Conservation (phyloP, 768 basidiomycete species). For the Boletales sp. region DNA sequence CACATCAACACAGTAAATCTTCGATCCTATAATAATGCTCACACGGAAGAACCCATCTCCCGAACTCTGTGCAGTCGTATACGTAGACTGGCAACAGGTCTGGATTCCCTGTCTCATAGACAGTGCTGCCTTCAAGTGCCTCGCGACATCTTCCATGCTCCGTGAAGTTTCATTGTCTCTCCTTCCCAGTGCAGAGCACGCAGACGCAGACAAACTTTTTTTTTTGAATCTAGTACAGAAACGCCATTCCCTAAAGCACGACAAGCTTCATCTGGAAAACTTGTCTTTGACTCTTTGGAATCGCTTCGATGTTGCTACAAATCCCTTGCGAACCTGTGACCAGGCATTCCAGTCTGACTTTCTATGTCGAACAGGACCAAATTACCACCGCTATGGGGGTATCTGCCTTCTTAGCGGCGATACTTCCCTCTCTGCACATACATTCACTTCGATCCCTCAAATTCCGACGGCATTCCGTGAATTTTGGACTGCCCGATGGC, state of each 20-base stretch:
- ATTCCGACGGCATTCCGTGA: neutral
- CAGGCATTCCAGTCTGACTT: neutral
- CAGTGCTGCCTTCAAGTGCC: neutral
- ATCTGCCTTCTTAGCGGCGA: neutral
- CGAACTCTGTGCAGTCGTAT: too few relatives aligned
- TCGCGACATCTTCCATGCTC: neutral
- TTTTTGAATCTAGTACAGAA: neutral
- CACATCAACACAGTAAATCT: too few relatives aligned
- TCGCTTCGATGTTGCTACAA: neutral
- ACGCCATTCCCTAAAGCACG: neutral
- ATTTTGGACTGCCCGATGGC: neutral
- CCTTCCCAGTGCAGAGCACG: too few relatives aligned
- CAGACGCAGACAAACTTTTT: neutral
- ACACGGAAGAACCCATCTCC: too few relatives aligned
- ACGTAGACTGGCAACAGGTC: too few relatives aligned
- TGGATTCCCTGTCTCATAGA: neutral
- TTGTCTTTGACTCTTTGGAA: too few relatives aligned
- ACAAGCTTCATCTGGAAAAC: too few relatives aligned
- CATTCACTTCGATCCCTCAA: slow-evolving; percentile 1
- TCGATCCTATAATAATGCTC: too few relatives aligned
- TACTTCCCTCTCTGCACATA: neutral
- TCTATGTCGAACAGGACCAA: neutral
- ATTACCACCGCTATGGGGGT: neutral
- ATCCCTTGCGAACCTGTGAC: neutral
- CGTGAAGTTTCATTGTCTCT: neutral